A percentile compares a stretch with the other conserved stretches of the same genome.
Conservation (phyloP, 169 alveolate species). For the Cryptosporidium sp. region DNA sequence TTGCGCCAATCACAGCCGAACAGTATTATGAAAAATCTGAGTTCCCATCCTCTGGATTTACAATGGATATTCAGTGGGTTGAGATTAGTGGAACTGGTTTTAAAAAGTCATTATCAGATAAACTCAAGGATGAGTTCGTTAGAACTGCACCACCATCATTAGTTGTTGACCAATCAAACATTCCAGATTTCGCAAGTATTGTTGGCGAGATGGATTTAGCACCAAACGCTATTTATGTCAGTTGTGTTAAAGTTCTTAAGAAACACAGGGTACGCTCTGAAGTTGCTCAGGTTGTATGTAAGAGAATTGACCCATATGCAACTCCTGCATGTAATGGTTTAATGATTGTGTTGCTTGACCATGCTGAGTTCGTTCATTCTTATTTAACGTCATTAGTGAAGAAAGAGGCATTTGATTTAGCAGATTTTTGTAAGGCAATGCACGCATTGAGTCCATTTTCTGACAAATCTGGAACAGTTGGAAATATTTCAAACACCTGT, state of each 20-base stretch:
- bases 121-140: constrained; percentile 12
- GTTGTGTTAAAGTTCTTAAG: constrained; percentile 50
- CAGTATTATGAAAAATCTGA: constrained; percentile 16
- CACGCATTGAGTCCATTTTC: constrained; percentile 47
- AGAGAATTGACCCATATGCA: constrained; percentile 60
- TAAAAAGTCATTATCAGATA: constrained; percentile 46
- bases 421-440: constrained; percentile 54
- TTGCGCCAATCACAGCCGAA: background rate
- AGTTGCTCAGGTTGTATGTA: constrained; percentile 67
- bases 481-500: constrained; percentile 35
- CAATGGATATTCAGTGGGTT: constrained; percentile 47
- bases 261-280: constrained; percentile 40
- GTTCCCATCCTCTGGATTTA: constrained; percentile 33
- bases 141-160: constrained; percentile 65
- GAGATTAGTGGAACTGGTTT: background rate
- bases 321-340: constrained; percentile 71
- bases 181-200: background rate
- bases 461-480: background rate
- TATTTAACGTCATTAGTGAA: constrained; percentile 39
- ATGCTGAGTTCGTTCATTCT: constrained; percentile 41
- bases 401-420: constrained; percentile 56
- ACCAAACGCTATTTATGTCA: constrained; percentile 39
- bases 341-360: constrained; percentile 44
- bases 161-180: constrained; percentile 1
- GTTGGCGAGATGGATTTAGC: constrained; percentile 18